Evolutionary conservation across 2,329 filamentous ascomycete genomes (phyloP), one percentile per base, ranked within the genome.

Genomic region (Fusarium sambucinum): DNA sequence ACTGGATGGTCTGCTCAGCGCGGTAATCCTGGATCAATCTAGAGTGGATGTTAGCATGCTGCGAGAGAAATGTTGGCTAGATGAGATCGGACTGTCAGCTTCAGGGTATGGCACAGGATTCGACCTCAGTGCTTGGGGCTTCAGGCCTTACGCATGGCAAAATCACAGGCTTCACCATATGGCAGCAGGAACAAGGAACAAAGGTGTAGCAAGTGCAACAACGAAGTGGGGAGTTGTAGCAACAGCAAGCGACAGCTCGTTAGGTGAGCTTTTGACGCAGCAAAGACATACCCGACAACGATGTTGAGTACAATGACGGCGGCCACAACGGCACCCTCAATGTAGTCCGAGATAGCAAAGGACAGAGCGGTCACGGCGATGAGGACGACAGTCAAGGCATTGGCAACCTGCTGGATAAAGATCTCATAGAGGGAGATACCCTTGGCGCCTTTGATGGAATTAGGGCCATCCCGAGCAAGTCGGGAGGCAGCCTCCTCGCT

Each of bases 391-490:
- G 90, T 93, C 80, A 93, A 82, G 81, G 90, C 91, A 81, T 93
- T 93, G 70, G 90, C 91, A 72, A 92, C 86, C 82, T 93, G 90
- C 76, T 90, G 90, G 80, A 93, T 79, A 81, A 93, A 85, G 81
- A 93, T 91, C 81, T 90, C 87, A 87, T 89, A 92, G 79, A 90
- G 75, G 79, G 90, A 92, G 81, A 90, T 80, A 79, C 89, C 88
- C 80, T 90, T 88, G 83, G 89, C 87, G 80, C 88, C 87, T 80
- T 90, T 87, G 82, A 93, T 87, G 77, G 85, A 86, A 82, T 93
- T 93, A 72, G 86, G 85, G 71, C 90, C 91, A 85, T 92, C 83
- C 76, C 85, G 83, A 78, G 80, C 80, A 75, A 92, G 84, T 77
- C 90, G 90, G 81, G 83, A 83, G 78, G 85, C 84, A 68, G 90